Evolutionary conservation across 2,329 filamentous ascomycete genomes (phyloP), one percentile per base, ranked within the genome.

Genomic region (Xylariaceae sp.): DNA sequence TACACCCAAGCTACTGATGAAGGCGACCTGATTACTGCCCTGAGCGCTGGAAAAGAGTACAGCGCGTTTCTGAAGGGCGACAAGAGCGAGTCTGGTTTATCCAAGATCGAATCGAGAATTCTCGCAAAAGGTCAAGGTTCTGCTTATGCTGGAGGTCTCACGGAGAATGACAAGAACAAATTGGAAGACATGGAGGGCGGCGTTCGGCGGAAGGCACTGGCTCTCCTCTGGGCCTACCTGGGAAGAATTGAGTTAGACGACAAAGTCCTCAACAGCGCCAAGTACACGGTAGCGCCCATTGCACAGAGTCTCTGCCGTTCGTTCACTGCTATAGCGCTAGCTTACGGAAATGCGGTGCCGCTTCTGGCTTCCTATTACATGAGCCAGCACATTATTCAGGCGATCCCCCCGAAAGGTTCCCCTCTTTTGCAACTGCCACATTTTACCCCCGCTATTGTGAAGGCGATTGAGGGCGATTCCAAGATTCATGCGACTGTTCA

Each of bases 211-310:
- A 97, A 97, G 80, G 88, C 91, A 6, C 80, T 97, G 50, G 90
- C 88, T 54, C 81, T 99, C 58, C 80, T 99, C 13, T 99, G 95
- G 94, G 92, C 94, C 48, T 97, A 99, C 73, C 83, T 97, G 52
- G 90, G 90, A 62, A 89, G 94, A 51, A 80, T 96, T 57, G 90
- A 96, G 69, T 83, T 99, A 23, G 88, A 89, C 49, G 92, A 96
- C 69, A 74, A 83, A 56, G 80, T 82, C 37, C 80, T 97, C 56
- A 88, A 96, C 69, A 86, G 87, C 72, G 86, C 92, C 74, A 99
- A 97, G 78, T 92, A 89, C 72, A 88, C 94, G 73, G 86, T 94
- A 62, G 92, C 90, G 17, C 92, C 93, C 15, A 88, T 94, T 62
- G 94, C 93, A 34, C 85, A 92, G 62, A 83, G 86, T 52, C 82